phyloP scores from a whole-genome alignment of 2,329 filamentous ascomycete species.

The Penicillium nordicum region DNA sequence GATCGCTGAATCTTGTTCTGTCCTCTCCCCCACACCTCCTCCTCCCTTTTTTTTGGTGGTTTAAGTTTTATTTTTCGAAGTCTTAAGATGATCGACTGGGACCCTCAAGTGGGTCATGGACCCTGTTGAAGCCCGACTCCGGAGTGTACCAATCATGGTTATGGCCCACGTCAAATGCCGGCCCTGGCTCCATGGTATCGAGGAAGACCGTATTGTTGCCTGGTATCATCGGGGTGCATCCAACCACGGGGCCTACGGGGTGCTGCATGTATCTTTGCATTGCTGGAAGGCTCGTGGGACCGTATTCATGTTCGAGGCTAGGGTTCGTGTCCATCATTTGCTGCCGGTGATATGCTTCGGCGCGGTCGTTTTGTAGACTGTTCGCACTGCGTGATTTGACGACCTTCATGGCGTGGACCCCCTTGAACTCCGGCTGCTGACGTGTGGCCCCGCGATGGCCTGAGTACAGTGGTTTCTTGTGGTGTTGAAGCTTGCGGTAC shows the following conservation, averaged over 20 bases:
- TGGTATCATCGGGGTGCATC: constrained; percentile 26
- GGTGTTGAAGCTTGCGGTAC: constrained; percentile 56
- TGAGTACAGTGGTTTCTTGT: constrained; percentile 38
- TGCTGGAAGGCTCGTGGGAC: background rate
- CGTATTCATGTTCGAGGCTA: background rate
- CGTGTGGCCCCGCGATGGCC: constrained; percentile 40
- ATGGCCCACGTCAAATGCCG: constrained; percentile 18
- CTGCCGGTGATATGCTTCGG: constrained; percentile 18
- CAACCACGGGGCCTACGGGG: constrained; percentile 27
- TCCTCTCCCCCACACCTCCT: background rate
- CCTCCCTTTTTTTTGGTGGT: constrained; percentile 2
- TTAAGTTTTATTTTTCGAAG: constrained; percentile 5
- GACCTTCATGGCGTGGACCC: constrained; percentile 39
- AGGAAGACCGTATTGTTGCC: constrained; percentile 27
- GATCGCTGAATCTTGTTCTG: background rate
- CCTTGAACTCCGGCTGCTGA: constrained; percentile 42
- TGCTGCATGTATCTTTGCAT: background rate
- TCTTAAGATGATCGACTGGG: constrained; percentile 19
- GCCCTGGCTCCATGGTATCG: constrained; percentile 18
- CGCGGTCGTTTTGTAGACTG: constrained; percentile 24
- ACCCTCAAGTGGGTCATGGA: constrained; percentile 15
- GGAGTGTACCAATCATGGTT: constrained; percentile 17
- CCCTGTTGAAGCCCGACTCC: constrained; percentile 15
- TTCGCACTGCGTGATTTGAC: constrained; percentile 30
- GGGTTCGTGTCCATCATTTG: background rate